Percentiles rank a stretch among this genome's conserved stretches.
These are phyloP conservation scores for Mycena vulgaris DNA, from an alignment of 768 basidiomycete genomes.

Conservation along the genomic window DNA sequence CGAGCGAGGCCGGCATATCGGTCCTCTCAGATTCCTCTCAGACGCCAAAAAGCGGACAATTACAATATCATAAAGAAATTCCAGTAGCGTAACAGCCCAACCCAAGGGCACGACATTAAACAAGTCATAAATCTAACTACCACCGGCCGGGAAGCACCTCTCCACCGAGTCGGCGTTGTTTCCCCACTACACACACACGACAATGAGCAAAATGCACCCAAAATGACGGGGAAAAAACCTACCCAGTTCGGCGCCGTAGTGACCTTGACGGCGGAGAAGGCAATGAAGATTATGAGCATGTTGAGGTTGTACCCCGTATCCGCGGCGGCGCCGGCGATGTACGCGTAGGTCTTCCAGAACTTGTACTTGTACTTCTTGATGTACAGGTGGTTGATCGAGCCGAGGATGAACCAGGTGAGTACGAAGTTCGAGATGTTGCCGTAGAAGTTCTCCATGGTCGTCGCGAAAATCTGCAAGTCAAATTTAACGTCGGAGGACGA, in stretches of 20 bases:
- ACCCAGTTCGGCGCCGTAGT: slow-evolving; percentile 43
- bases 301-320: slow-evolving; percentile 47
- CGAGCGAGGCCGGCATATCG: too few species aligned
- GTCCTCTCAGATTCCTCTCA: too few species aligned
- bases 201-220: neutral
- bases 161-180: slow-evolving; percentile 45
- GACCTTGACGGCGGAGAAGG: slow-evolving; percentile 43
- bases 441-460: slow-evolving; percentile 43
- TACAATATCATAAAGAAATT: neutral
- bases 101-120: neutral
- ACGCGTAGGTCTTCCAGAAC: slow-evolving; percentile 47
- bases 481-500: too few species aligned
- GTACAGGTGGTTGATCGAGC: slow-evolving; percentile 43
- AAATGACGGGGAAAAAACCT: neutral
- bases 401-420: slow-evolving; percentile 43
- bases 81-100: neutral
- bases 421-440: slow-evolving; percentile 41
- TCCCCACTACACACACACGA: slow-evolving; percentile 38
- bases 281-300: slow-evolving; percentile 45
- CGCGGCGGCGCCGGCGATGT: slow-evolving; percentile 42
- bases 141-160: slow-evolving; percentile 37
- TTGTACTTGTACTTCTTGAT: slow-evolving; percentile 43
- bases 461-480: slow-evolving; percentile 37
- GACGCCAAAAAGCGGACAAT: too few species aligned
- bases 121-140: neutral